Percentiles rank a stretch among this genome's conserved stretches.
Conservation (phyloP, 345 rosid species). For the Sisymbrium irio region DNA sequence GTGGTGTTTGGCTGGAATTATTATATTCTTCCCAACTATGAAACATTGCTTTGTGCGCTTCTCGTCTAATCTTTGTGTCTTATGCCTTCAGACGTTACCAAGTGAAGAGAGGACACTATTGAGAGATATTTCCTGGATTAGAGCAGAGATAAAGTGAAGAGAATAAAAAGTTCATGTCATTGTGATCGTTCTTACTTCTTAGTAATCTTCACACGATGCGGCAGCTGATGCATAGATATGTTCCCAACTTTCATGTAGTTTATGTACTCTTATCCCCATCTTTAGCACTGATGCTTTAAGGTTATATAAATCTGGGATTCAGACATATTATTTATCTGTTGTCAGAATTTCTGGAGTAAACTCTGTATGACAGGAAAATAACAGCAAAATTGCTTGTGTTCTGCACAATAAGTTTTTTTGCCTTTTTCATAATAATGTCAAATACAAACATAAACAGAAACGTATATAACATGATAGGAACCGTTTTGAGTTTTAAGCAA, state of each 20-base stretch:
- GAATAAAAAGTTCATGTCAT: neutral
- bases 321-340: neutral
- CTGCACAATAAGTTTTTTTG: neutral
- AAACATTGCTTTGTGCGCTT: slow-evolving; percentile 2
- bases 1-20: neutral
- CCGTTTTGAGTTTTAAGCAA: neutral
- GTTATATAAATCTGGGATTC: neutral
- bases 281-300: neutral
- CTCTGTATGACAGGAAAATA: neutral
- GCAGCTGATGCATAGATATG: neutral
- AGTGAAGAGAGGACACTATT: slow-evolving; percentile 11
- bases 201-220: slow-evolving; percentile 6
- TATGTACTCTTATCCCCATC: neutral
- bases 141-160: neutral
- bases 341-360: neutral
- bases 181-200: neutral
- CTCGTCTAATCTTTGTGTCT: slow-evolving; percentile 6
- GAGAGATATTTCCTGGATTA: neutral
- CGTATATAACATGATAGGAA: slow-evolving; percentile 17
- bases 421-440: neutral
- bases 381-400: neutral
- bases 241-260: slow-evolving; percentile 1
- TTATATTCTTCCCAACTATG: neutral
- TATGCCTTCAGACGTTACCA: slow-evolving; percentile 14
- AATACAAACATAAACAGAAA: neutral